Base-by-base conservation (phyloP, 108 stramenopile genomes). In the Cyclotella cryptica region DNA sequence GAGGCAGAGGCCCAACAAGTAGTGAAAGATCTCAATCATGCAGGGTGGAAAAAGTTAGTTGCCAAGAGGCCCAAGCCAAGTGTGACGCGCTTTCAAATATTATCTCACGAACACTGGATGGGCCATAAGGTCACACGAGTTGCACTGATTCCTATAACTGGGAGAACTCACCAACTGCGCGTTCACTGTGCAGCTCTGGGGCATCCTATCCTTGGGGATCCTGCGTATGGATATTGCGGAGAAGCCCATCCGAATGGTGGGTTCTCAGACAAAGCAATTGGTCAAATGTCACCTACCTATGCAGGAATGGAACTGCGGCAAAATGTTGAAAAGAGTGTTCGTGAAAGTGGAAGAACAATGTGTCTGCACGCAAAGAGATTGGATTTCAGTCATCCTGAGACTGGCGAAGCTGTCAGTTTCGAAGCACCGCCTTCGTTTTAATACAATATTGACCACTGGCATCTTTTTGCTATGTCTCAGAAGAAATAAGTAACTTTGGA, bases 121-220 rank as follows among this genome's bases (percentile, higher is more conserved):
- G 79, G 79, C 1, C 61, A 80, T 61, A 80, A 86, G 19, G 86
- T 90, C 1, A 88, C 90, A 0, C 71, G 92, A 1, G 66, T 93
- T 0, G 75, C 85, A 60, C 69, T 90, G 28, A 47, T 39, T 29
- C 92, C 89, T 22, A 76, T 79, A 22, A 92, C 92, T 3, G 92
- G 92, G 19, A 82, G 92, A 35, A 92, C 92, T 12, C 95, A 96
- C 71, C 95, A 96, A 69, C 70, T 96, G 8, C 83, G 95, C 0
- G 92, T 93, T 15, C 95, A 96, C 71, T 78, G 77, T 42, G 57
- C 72, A 10, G 78, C 72, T 35, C 40, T 79, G 42, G 96, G 93
- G 18, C 78, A 92, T 74, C 92, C 96, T 12, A 94, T 96, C 46
- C 70, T 94, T 10, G 96, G 92, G 21, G 96, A 96, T 83, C 85